Evolutionary conservation across 2,329 filamentous ascomycete genomes (phyloP).

Genomic region (Ophiostoma sp.): DNA sequence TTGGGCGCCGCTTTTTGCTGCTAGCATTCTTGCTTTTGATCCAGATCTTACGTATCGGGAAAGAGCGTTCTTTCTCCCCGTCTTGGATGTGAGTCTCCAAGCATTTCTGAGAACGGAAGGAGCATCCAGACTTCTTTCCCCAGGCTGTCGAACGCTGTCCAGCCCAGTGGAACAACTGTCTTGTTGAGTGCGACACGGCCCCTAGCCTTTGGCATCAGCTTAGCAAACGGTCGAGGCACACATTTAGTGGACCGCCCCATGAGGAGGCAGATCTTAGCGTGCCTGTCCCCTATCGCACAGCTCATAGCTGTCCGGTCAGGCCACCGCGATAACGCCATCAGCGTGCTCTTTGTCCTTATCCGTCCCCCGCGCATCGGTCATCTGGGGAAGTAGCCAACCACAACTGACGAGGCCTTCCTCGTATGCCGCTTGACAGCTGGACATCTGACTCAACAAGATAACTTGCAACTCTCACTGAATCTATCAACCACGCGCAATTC

Average conservation of each 20-base stretch:
- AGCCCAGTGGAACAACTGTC: background rate
- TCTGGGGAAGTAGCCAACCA: constrained; percentile 14
- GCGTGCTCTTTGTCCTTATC: constrained; percentile 1
- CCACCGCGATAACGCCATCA: constrained; percentile 13
- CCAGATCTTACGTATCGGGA: background rate
- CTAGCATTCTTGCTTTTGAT: background rate
- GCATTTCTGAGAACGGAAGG: background rate
- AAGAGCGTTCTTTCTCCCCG: background rate
- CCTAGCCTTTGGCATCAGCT: constrained; percentile 1
- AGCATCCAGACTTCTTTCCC: background rate
- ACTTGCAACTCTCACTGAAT: background rate
- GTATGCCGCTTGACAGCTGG: background rate
- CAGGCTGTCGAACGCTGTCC: background rate
- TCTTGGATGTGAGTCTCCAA: background rate
- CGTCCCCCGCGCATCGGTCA: background rate
- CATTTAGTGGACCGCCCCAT: background rate
- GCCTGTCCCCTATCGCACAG: background rate
- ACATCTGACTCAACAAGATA: background rate
- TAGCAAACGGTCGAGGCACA: background rate
- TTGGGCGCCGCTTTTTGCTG: background rate
- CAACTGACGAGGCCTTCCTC: background rate
- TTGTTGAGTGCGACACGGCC: constrained; percentile 5
- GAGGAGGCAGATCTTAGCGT: background rate
- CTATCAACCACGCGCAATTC: background rate
- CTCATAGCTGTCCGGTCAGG: background rate